Conservation (phyloP, 495 filamentous ascomycete species). For the Coniosporium apollinis region DNA sequence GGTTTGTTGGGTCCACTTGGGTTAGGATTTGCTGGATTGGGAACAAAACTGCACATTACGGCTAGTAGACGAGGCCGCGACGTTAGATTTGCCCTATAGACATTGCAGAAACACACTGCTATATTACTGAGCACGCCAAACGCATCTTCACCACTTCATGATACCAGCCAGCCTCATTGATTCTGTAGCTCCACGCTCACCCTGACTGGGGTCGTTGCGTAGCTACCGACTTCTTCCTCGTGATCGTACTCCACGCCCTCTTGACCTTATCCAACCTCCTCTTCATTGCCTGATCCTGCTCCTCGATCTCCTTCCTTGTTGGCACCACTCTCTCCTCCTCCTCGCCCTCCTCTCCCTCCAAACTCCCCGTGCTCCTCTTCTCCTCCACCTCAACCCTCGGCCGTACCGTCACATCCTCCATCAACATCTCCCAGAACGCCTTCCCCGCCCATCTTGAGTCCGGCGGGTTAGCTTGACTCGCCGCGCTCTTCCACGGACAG, state of each 20-base stretch:
- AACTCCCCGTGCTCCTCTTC: slow-evolving; percentile 1
- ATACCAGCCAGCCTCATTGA: no score
- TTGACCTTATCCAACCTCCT: slow-evolving; percentile 7
- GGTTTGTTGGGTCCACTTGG: no score
- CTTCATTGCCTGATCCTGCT: slow-evolving; percentile 11
- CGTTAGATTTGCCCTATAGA: no score
- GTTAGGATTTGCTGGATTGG: no score
- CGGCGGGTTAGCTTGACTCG: slow-evolving; percentile 14
- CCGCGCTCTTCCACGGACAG: slow-evolving; percentile 25
- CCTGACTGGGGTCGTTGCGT: no score
- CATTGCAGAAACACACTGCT: no score
- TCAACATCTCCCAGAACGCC: slow-evolving; percentile 19
- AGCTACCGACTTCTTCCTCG: neutral
- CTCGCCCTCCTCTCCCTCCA: neutral
- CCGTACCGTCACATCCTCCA: slow-evolving; percentile 7
- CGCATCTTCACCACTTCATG: no score
- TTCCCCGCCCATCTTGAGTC: slow-evolving; percentile 12
- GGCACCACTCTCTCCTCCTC: neutral
- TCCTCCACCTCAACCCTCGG: slow-evolving; percentile 2
- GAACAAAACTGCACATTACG: no score
- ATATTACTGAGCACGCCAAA: no score
- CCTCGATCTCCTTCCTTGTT: slow-evolving; percentile 6
- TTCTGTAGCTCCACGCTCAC: no score
- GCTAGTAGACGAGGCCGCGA: no score
- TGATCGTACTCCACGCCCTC: neutral